Evolutionary conservation across 495 filamentous ascomycete genomes (phyloP).

Genomic region (Beverwykella pulmonaria): DNA sequence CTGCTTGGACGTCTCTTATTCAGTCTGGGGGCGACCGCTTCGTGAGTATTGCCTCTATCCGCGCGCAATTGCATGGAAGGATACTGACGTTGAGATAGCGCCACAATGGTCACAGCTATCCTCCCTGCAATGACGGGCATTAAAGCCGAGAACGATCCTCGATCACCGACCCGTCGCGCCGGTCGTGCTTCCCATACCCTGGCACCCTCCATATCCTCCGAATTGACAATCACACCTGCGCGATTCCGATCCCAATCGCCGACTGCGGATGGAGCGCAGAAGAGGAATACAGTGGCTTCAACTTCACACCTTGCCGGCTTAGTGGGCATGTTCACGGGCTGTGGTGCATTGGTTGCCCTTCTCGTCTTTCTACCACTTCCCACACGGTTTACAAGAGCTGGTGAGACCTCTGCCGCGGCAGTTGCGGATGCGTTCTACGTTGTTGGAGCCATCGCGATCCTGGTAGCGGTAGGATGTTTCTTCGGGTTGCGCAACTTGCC

Average conservation of each 20-base stretch:
- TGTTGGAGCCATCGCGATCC: slow-evolving; percentile 70
- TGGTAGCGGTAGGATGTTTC: slow-evolving; percentile 73
- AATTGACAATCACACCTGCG: slow-evolving; percentile 50
- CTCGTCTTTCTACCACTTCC: slow-evolving; percentile 83
- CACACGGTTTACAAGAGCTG: slow-evolving; percentile 68
- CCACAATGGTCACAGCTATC: slow-evolving; percentile 97
- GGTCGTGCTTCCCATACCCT: slow-evolving; percentile 36
- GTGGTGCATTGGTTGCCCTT: slow-evolving; percentile 85
- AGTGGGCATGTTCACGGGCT: slow-evolving; percentile 89
- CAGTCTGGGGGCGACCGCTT: slow-evolving; percentile 85
- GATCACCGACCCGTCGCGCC: slow-evolving; percentile 16
- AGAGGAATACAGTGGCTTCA: slow-evolving; percentile 40
- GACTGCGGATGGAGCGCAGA: neutral
- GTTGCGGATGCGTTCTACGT: slow-evolving; percentile 83
- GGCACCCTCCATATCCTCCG: slow-evolving; percentile 44
- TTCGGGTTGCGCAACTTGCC: slow-evolving; percentile 77
- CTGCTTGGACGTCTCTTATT: slow-evolving; percentile 85
- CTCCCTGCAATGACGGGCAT: slow-evolving; percentile 74
- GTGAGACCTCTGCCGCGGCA: slow-evolving; percentile 65
- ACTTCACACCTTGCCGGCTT: slow-evolving; percentile 77
- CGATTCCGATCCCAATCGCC: slow-evolving; percentile 43
- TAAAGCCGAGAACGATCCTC: slow-evolving; percentile 20
- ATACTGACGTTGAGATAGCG: slow-evolving; percentile 44
- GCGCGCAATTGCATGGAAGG: neutral
- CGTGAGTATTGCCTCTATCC: slow-evolving; percentile 51